These are phyloP conservation scores for Phytophthora pistaciae DNA, from an alignment of 352 stramenopile genomes.

Conservation along the genomic window DNA sequence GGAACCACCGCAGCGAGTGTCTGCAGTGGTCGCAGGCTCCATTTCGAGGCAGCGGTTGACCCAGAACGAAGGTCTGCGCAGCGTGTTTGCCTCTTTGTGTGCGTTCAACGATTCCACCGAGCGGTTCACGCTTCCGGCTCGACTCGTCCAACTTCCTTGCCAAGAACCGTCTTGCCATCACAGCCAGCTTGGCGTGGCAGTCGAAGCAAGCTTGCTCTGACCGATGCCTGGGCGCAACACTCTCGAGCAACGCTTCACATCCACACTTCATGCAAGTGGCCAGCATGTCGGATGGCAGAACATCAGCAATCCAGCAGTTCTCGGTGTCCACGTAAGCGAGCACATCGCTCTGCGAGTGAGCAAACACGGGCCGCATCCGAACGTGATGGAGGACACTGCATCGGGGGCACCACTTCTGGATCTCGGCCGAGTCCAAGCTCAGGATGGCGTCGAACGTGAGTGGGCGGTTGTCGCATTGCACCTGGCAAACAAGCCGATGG, in stretches of 20 bases:
- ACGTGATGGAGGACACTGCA: conserved; percentile 73
- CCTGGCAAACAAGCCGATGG: conserved; percentile 61
- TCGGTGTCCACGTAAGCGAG: conserved; percentile 71
- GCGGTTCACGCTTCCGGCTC: conserved; percentile 11
- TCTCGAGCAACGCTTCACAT: conserved; percentile 59
- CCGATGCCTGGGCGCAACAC: conserved; percentile 51
- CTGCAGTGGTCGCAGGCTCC: conserved; percentile 76
- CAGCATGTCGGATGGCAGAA: conserved; percentile 68
- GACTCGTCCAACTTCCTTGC: conserved; percentile 23
- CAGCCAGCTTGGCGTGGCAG: conserved; percentile 75
- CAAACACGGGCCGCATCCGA: conserved; percentile 62
- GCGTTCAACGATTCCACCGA: conserved; percentile 22
- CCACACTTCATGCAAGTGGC: conserved; percentile 69
- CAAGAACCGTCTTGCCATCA: conserved; percentile 64
- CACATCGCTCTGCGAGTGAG: conserved; percentile 65
- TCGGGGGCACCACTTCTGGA: conserved; percentile 78
- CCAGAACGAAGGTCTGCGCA: conserved; percentile 61
- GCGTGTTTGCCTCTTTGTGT: conserved; percentile 39
- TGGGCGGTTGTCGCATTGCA: conserved; percentile 74
- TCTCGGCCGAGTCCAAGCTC: conserved; percentile 39
- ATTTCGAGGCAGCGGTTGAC: conserved; percentile 70
- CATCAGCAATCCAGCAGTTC: conserved; percentile 69
- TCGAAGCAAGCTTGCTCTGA: conserved; percentile 67
- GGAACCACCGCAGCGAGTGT: conserved; percentile 79
- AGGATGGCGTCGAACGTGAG: conserved; percentile 67